Conservation (phyloP, 2,329 filamentous ascomycete species). For the Colletotrichum sp. region DNA sequence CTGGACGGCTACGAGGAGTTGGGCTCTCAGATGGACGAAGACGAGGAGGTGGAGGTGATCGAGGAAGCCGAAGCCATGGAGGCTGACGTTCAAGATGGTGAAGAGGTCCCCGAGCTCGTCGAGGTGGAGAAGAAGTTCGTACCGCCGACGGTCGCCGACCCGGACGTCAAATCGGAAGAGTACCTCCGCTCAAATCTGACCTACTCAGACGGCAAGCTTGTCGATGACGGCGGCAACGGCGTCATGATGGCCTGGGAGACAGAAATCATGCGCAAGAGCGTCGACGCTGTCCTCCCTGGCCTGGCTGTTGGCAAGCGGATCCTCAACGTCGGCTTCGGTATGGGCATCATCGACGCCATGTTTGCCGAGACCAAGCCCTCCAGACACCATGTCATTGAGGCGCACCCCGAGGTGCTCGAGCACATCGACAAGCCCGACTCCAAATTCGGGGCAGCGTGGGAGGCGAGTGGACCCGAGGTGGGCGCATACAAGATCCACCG, state of each 20-base stretch:
- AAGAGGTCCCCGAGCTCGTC: conserved; percentile 28
- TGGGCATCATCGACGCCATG: conserved; percentile 85
- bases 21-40: conserved; percentile 51
- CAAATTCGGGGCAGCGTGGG: conserved; percentile 62
- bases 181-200: conserved; percentile 73
- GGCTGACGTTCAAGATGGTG: not conserved
- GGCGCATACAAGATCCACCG: conserved; percentile 76
- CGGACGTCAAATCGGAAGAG: conserved; percentile 65
- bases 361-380: conserved; percentile 72
- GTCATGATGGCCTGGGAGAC: conserved; percentile 97
- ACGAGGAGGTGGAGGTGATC: conserved; percentile 52
- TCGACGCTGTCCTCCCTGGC: conserved; percentile 63
- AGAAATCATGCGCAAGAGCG: conserved; percentile 81
- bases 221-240: conserved; percentile 79
- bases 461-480: conserved; percentile 57
- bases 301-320: conserved; percentile 63
- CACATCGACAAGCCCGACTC: conserved; percentile 58
- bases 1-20: conserved; percentile 83
- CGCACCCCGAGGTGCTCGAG: conserved; percentile 77
- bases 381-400: conserved; percentile 84
- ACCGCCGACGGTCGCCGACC: conserved; percentile 40
- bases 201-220: conserved; percentile 69
- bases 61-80: conserved; percentile 28
- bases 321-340: conserved; percentile 88
- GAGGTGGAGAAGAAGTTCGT: conserved; percentile 33